A percentile compares a stretch with the other conserved stretches of the same genome.
These are phyloP conservation scores for Zygosaccharomyces rouxii DNA, from an alignment of 805 yeast species.

Conservation along the genomic window DNA sequence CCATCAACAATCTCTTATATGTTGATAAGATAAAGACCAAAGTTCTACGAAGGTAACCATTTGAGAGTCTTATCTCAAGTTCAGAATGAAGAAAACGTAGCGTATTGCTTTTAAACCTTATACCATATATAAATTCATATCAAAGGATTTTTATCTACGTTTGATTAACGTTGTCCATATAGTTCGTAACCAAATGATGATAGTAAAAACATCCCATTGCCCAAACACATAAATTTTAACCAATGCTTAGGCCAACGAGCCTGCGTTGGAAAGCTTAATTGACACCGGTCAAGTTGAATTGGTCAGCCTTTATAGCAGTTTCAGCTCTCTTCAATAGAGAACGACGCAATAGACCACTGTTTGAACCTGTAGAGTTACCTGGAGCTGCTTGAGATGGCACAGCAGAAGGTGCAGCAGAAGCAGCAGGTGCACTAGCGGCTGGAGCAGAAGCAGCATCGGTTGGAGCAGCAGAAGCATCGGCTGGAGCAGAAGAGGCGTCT, in stretches of 20 bases:
- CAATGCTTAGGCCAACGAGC: conserved; percentile 5
- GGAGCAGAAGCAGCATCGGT: conserved; percentile 12
- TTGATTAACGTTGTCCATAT: not conserved
- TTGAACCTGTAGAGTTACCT: not conserved
- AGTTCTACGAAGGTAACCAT: not conserved
- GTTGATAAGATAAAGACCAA: not conserved
- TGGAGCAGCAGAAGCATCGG: conserved; percentile 14
- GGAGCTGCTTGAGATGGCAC: not conserved
- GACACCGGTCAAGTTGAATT: not conserved
- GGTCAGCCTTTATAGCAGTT: not conserved
- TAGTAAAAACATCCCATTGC: conserved; percentile 1
- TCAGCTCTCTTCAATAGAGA: not conserved
- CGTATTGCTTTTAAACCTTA: conserved; percentile 1
- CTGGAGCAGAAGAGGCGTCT: conserved; percentile 12
- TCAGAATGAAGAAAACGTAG: not conserved
- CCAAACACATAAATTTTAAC: not conserved
- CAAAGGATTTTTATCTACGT: not conserved
- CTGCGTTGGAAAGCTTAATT: conserved; percentile 5
- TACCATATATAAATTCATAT: conserved; percentile 1
- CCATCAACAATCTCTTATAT: not conserved
- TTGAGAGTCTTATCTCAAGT: not conserved
- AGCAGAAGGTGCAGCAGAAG: not conserved
- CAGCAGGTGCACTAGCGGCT: not conserved
- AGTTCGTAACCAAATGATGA: not conserved
- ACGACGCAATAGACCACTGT: not conserved